Percentiles rank a stretch among this genome's conserved stretches.
These are phyloP conservation scores for Sugiyamaella lignohabitans DNA, from an alignment of 805 yeast genomes.

Conservation along the genomic window DNA sequence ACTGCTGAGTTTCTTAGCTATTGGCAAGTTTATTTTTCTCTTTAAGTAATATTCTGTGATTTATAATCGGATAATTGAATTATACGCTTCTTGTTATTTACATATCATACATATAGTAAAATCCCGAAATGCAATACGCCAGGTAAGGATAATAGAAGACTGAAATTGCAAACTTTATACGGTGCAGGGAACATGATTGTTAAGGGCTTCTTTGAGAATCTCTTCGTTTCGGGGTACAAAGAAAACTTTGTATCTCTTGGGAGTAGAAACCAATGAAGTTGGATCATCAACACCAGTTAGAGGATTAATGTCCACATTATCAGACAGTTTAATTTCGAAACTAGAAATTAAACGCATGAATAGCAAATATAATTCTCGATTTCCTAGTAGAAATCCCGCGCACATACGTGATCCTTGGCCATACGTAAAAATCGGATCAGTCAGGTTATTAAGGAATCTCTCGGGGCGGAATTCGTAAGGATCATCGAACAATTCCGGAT, in stretches of 20 bases:
- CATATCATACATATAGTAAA: too few species aligned
- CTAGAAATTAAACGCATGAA: constrained; percentile 45
- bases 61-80: too few species aligned
- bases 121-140: too few species aligned
- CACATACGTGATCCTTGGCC: constrained; percentile 69
- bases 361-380: constrained; percentile 55
- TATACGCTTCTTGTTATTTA: too few species aligned
- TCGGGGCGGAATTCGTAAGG: constrained; percentile 12
- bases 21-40: too few species aligned
- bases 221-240: constrained; percentile 21
- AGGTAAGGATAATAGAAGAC: too few species aligned
- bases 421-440: constrained; percentile 20
- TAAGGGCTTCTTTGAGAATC: constrained; percentile 13
- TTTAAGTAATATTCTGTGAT: too few species aligned
- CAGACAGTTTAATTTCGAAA: constrained; percentile 38
- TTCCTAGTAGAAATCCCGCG: constrained; percentile 55
- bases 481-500: constrained; percentile 25
- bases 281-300: constrained; percentile 21
- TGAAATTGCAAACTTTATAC: background rate
- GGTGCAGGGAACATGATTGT: background rate
- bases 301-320: constrained; percentile 19
- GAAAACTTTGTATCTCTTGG: constrained; percentile 18
- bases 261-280: constrained; percentile 22
- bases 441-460: constrained; percentile 6
- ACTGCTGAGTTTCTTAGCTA: too few species aligned